Evolutionary conservation across 345 rosid species (phyloP), one percentile per base, ranked within the genome.

Genomic region (Arabis hirsuta): DNA sequence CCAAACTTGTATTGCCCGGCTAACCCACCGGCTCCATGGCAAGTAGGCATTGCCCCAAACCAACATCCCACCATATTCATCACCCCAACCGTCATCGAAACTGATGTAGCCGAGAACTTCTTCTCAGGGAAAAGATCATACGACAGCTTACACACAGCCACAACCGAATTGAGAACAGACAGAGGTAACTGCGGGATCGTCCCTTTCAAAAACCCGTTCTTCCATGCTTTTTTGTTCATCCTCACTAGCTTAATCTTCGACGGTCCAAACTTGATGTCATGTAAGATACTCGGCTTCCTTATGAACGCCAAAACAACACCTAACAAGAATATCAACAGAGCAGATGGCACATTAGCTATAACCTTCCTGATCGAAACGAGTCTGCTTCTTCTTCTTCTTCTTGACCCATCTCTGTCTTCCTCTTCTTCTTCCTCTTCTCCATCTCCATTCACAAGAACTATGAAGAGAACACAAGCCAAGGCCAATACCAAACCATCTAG

Each of bases 1-100:
- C 98, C 93, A 69, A 90, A 92, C 83, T 87, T 92, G 75, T 86
- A 90, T 82, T 92, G 90, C 61, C 96, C 96, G 0, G 98, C 98
- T 29, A 90, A 73, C 27, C 98, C 96, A 0, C 96, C 91, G 0
- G 98, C 96, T 13, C 92, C 98, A 32, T 92, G 98, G 79, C 91
- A 92, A 61, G 92, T 85, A 5, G 98, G 98, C 92, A 92, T 85
- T 51, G 89, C 95, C 8, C 92, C 95, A 43, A 92, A 90, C 98
- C 96, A 92, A 59, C 96, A 88, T 12, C 95, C 91, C 12, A 84
- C 88, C 60, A 92, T 31, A 78, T 92, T 92, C 98, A 88, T 87
- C 63, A 90, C 4, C 53, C 98, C 95, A 0, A 92, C 92, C 0
- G 91, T 88, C 54, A 82, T 73, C 0, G 95, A 87, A 47, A 92